Evolutionary conservation across 2,329 filamentous ascomycete species (phyloP).

Genomic region (Atkinsonella texensis): DNA sequence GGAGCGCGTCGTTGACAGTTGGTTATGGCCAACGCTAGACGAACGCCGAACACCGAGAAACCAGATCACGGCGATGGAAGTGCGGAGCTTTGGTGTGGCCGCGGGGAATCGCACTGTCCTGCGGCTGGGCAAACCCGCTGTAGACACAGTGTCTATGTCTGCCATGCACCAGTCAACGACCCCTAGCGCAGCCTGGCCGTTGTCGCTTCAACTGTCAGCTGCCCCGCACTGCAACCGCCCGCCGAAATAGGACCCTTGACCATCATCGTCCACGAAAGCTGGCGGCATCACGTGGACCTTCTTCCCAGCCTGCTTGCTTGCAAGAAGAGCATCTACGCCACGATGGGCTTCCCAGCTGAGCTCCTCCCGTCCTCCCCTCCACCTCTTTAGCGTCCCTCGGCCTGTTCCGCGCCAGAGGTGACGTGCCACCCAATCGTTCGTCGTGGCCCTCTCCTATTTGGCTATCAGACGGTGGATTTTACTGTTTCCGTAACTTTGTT

Average conservation of each 20-base stretch:
- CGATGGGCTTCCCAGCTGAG: no score
- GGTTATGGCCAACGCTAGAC: conserved; percentile 13
- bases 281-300: neutral
- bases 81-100: neutral
- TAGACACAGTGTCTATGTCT: neutral
- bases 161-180: neutral
- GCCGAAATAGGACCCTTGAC: neutral
- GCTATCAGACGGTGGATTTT: neutral
- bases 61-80: conserved; percentile 10
- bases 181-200: neutral
- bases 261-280: neutral
- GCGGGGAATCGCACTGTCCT: no score
- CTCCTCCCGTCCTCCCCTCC: neutral
- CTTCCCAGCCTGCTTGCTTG: neutral
- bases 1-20: conserved; percentile 1
- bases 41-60: conserved; percentile 26
- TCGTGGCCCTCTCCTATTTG: neutral
- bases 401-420: neutral
- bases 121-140: neutral
- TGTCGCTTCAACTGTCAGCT: neutral
- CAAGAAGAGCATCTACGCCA: no score
- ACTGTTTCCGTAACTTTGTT: neutral
- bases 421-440: conserved; percentile 1
- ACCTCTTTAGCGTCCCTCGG: neutral
- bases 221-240: neutral